Base-by-base conservation (phyloP, 106 monocot genomes). In the Dendrobium catenatum region DNA sequence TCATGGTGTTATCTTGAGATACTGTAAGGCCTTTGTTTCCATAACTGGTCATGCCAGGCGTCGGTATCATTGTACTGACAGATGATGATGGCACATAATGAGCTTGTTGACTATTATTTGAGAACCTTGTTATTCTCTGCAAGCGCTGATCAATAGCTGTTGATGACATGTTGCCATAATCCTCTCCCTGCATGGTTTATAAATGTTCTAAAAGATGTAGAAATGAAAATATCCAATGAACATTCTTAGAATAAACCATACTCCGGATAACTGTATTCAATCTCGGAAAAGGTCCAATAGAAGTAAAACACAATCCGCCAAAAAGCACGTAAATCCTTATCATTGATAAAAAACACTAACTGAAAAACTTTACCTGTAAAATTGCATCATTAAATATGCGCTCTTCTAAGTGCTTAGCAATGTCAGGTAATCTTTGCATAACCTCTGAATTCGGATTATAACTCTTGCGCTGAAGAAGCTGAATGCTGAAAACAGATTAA, bases 51-150 rank as follows among this genome's bases (percentile, higher is more conserved):
- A 95, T 90, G 76, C 95, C 95, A 72, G 95, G 95, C 43, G 95
- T 95, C 26, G 95, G 95, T 72, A 95, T 90, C 95, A 95, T 95
- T 17, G 92, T 90, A 77, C 85, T 83, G 8, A 74, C 73, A 77
- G 92, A 84, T 74, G 90, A 84, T 48, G 92, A 85, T 40, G 90
- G 80, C 49, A 83, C 74, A 72, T 83, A 85, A 41, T 82, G 82
- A 29, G 13, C n/a, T 31, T 77, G 70, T 54, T 87, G 87, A 73
- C 48, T 86, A 66, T 84, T 81, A 74, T 72, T 87, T 55, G 40
- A 31, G 46, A 8, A 76, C 85, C 78, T 90, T 19, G 89, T 10
- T 72, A 90, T 59, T 78, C 59, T 43, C 18, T 83, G 83, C 73
- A 95, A 75, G 54, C 86, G 88, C 15, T 81, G 87, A 18, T 92